Evolutionary conservation across 768 basidiomycete species (phyloP), one percentile per base, ranked within the genome.

Genomic region (Boletales sp.): DNA sequence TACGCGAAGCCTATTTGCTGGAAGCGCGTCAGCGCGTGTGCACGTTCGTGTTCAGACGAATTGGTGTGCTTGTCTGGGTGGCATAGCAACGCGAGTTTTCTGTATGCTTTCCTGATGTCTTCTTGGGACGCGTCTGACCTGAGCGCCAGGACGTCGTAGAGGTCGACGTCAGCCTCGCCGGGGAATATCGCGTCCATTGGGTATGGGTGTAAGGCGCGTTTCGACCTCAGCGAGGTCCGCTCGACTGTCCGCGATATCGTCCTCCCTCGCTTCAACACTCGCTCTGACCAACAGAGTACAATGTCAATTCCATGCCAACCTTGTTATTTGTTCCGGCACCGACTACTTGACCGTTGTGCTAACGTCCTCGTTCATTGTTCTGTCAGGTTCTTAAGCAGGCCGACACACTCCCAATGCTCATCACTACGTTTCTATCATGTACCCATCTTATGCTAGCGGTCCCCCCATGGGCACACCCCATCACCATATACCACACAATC

Each of bases 1-100:
- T 96, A 99, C 10, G 95, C 91, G 62, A 94, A 97, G 0, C 95
- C 92, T 57, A 98, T 80, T 61, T 94, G 91, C 59, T 93, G 91
- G 64, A 97, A 95, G 67, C 86, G 86, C 55, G 69, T 74, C n/a
- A 80, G 82, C 59, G 87, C 84, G 55, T 81, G 77, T 32, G 81
- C 77, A 65, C 83, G 85, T 21, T 80, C 80, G 30, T 72, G 73
- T 18, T 84, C 83, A 42, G 69, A 72, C 25, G 83, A 74, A 8
- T 74, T 69, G 38, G 82, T 71, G 59, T 93, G 88, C 63, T 96
- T 97, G 73, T 99, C 95, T 8, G 95, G 95, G 59, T 98, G 94
- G 65, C 81, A 80, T 41, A 77, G 58, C 28, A 98, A 82, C 5
- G 94, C 94, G 31, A 84, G 79, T 54, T 81, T 83, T 35, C 92